Evolutionary conservation across 352 stramenopile species (phyloP).

Genomic region (Phytopythium boreale): DNA sequence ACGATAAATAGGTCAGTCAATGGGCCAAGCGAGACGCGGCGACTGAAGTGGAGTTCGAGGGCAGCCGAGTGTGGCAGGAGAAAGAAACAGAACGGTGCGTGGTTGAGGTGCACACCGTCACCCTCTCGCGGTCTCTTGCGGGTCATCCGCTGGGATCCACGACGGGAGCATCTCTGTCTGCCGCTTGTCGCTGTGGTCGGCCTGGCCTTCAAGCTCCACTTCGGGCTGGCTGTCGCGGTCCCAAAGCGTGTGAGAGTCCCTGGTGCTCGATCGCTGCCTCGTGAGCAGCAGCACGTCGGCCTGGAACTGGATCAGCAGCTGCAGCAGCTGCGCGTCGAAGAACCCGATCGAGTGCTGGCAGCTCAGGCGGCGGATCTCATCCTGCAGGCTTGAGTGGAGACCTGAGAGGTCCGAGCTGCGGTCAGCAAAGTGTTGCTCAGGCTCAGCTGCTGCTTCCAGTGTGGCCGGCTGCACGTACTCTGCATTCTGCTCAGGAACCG

Average conservation of each 20-base stretch:
- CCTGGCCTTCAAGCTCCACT: neutral
- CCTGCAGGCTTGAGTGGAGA: conserved; percentile 19
- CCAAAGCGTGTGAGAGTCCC: neutral
- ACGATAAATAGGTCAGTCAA: too few relatives aligned
- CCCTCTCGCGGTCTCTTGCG: neutral
- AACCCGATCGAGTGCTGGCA: conserved; percentile 7
- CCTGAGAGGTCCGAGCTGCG: neutral
- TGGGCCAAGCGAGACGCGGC: too few relatives aligned
- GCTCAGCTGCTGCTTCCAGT: too few relatives aligned
- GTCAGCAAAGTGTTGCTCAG: neutral
- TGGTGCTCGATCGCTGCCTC: neutral
- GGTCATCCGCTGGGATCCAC: neutral
- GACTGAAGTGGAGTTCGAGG: too few relatives aligned
- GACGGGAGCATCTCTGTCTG: too few relatives aligned
- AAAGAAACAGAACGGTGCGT: too few relatives aligned
- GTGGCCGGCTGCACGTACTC: too few relatives aligned
- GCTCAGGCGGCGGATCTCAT: conserved; percentile 26
- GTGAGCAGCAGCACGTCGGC: conserved; percentile 19
- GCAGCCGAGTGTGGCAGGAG: too few relatives aligned
- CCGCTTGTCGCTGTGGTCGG: neutral
- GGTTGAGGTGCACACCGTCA: too few relatives aligned
- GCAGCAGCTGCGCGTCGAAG: conserved; percentile 31
- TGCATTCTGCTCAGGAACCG: neutral
- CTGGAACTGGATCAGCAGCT: conserved; percentile 32
- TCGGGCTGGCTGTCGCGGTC: neutral